These are phyloP conservation scores for Heterococcus sp. DNA, from an alignment of 108 stramenopile species.

Conservation along the genomic window DNA sequence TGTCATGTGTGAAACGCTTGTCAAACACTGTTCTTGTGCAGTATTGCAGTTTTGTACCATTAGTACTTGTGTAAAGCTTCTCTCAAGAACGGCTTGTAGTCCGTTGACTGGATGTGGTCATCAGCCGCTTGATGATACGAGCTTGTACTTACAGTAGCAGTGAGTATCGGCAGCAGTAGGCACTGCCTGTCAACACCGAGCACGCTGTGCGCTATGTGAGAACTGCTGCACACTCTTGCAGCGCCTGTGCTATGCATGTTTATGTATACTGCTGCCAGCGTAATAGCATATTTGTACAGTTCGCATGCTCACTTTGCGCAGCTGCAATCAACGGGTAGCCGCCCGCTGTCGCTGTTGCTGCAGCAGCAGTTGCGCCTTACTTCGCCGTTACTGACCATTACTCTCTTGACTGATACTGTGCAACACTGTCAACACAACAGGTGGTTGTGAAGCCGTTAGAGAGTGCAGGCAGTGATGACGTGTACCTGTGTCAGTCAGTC, in stretches of 20 bases:
- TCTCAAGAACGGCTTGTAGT: too few species aligned
- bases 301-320: neutral
- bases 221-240: too few species aligned
- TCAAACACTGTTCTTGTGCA: too few species aligned
- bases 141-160: too few species aligned
- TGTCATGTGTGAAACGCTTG: too few species aligned
- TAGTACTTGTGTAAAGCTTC: too few species aligned
- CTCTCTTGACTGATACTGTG: conserved; percentile 51
- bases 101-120: too few species aligned
- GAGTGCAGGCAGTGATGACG: conserved; percentile 87
- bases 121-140: too few species aligned
- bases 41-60: too few species aligned
- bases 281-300: neutral
- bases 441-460: conserved; percentile 77
- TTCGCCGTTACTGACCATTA: neutral
- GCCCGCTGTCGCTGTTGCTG: neutral
- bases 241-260: neutral
- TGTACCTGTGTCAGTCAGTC: conserved; percentile 77
- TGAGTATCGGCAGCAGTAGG: too few species aligned
- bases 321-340: neutral
- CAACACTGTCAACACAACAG: conserved; percentile 72
- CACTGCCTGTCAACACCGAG: too few species aligned
- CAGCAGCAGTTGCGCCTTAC: neutral
- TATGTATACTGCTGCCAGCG: neutral
- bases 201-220: too few species aligned